A percentile compares a stretch with the other conserved stretches of the same genome.
These are phyloP conservation scores for Fusarium sp. DNA, from an alignment of 2,329 filamentous ascomycete species.

Conservation along the genomic window DNA sequence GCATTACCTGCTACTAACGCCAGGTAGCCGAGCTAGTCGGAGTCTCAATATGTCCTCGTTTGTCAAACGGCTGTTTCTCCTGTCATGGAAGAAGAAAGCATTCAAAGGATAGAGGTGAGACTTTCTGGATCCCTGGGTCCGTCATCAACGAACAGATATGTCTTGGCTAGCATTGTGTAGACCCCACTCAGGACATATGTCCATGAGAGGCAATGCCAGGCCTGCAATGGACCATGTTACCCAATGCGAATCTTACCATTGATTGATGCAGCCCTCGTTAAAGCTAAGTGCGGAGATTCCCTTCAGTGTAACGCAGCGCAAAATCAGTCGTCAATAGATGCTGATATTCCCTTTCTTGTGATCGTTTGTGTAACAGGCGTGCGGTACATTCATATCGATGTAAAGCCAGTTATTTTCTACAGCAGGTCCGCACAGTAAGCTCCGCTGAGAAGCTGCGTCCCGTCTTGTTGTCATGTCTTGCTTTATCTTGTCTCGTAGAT, in stretches of 20 bases:
- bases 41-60: slow-evolving; percentile 13
- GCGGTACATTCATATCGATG: slow-evolving; percentile 5
- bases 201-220: slow-evolving; percentile 36
- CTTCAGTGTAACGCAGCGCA: slow-evolving; percentile 37
- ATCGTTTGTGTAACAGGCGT: slow-evolving; percentile 35
- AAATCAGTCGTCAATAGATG: slow-evolving; percentile 39
- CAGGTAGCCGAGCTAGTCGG: slow-evolving; percentile 16
- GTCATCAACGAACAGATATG: slow-evolving; percentile 30
- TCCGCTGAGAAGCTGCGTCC: background rate
- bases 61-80: slow-evolving; percentile 31
- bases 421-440: slow-evolving; percentile 5
- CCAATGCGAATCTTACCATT: slow-evolving; percentile 9
- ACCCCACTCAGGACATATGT: slow-evolving; percentile 29
- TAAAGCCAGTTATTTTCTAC: background rate
- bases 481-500: slow-evolving; percentile 13
- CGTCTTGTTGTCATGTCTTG: slow-evolving; percentile 14
- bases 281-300: slow-evolving; percentile 13
- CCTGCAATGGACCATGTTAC: slow-evolving; percentile 28
- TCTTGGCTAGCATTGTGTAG: slow-evolving; percentile 9
- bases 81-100: slow-evolving; percentile 20
- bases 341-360: slow-evolving; percentile 23
- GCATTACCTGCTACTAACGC: slow-evolving; percentile 5
- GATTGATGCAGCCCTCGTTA: slow-evolving; percentile 7
- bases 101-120: slow-evolving; percentile 15
- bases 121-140: background rate